Base-by-base conservation (phyloP, 2,329 filamentous ascomycete species). In the Knufia fluminis region DNA sequence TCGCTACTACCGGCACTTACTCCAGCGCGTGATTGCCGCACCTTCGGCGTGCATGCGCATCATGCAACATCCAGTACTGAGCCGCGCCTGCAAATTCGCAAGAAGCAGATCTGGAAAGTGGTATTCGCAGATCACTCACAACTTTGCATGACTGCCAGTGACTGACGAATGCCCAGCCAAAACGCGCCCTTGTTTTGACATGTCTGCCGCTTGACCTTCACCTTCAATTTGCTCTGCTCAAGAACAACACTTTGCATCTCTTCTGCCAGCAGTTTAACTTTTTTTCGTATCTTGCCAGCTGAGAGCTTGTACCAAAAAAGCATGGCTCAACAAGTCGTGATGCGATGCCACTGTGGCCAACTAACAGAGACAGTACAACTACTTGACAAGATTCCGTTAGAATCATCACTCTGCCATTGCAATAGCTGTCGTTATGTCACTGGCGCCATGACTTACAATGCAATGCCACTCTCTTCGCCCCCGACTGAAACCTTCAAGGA, bases 331-430 rank as follows among this genome's bases (percentile, higher is more conserved):
- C 33, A 48, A 20, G 35, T 39, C n/a, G 35, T 48, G 4, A 19
- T 48, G 14, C 45, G 45, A 4, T 59, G 57, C 46, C 48, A 58
- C 22, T 59, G 57, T 47, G 56, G 54, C 22, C 52, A 50, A 32
- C 49, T 52, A 31, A 47, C 48, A 2, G 51, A 54, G 28, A 49
- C 32, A 23, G 39, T 58, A 10, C 48, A 49, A 33, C 46, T 59
- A 35, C 35, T 38, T 10, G 46, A 48, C 32, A 31, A 28, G 3
- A 38, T 57, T 2, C 56, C 56, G 26, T 35, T 51, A 28, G 26
- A 40, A 16, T 44, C 41, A 3, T 28, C 64, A 44, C 53, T 79
- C 53, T 79, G 76, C 60, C 72, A 78, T 57, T 79, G 77, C 65
- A 61, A 62, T 51, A 66, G 61, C 22, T 80, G 75, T 60, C 70